A percentile compares a stretch with the other conserved stretches of the same genome.
phyloP scores from a whole-genome alignment of 2,329 filamentous ascomycete species.

The Didymella segeticola region DNA sequence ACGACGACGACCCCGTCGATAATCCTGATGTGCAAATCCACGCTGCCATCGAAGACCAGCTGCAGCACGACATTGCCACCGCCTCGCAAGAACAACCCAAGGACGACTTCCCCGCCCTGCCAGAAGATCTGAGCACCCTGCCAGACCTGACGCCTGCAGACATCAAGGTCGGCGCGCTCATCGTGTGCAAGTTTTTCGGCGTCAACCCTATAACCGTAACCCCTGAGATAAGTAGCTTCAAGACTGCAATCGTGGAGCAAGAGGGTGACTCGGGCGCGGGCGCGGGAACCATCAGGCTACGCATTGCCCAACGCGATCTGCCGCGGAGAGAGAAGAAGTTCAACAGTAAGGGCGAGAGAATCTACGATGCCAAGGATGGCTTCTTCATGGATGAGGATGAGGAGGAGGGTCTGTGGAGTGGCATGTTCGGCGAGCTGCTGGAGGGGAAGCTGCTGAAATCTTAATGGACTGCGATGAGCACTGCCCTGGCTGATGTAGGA shows the following conservation, averaged over 20 bases:
- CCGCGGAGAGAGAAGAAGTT: slow-evolving; percentile 63
- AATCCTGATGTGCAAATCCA: slow-evolving; percentile 32
- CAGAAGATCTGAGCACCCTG: slow-evolving; percentile 63
- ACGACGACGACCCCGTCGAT: slow-evolving; percentile 37
- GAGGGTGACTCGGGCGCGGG: slow-evolving; percentile 54
- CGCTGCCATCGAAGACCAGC: slow-evolving; percentile 39
- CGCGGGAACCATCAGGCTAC: slow-evolving; percentile 63
- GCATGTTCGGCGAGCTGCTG: slow-evolving; percentile 36
- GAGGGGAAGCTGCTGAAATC: slow-evolving; percentile 39
- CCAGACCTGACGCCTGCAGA: slow-evolving; percentile 58
- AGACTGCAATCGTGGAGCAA: slow-evolving; percentile 67
- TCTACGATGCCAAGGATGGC: slow-evolving; percentile 70
- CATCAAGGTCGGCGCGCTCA: slow-evolving; percentile 65
- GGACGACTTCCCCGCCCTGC: slow-evolving; percentile 69
- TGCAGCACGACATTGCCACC: slow-evolving; percentile 54
- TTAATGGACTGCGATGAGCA: too few species aligned
- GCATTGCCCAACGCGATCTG: slow-evolving; percentile 73
- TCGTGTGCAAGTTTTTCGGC: slow-evolving; percentile 71
- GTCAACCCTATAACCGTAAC: slow-evolving; percentile 66
- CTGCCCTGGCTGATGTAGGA: too few species aligned
- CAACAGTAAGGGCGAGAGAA: slow-evolving; percentile 73
- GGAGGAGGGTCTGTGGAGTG: slow-evolving; percentile 36
- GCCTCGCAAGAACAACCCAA: slow-evolving; percentile 31
- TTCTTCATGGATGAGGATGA: slow-evolving; percentile 39
- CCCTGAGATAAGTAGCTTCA: slow-evolving; percentile 68